phyloP scores from a whole-genome alignment of 352 stramenopile species.

The Pythium chondricola region DNA sequence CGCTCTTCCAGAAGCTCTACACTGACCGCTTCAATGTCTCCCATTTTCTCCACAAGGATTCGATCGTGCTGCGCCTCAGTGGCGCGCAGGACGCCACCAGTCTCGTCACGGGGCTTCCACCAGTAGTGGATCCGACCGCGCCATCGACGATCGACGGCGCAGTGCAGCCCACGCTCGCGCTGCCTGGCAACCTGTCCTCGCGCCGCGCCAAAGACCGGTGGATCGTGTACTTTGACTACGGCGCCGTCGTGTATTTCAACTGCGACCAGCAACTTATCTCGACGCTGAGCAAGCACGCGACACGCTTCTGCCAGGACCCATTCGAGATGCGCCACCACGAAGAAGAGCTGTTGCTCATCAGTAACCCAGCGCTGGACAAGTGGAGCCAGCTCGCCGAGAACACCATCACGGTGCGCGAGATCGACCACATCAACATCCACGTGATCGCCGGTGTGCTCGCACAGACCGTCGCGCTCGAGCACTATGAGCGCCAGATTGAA shows the following conservation, averaged over 20 bases:
- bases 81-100: conserved; percentile 27
- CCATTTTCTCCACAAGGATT: conserved; percentile 80
- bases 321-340: conserved; percentile 78
- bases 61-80: conserved; percentile 61
- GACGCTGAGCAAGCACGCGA: conserved; percentile 71
- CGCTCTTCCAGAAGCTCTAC: conserved; percentile 85
- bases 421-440: conserved; percentile 81
- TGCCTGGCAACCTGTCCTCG: conserved; percentile 52
- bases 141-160: not conserved
- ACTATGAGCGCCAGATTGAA: conserved; percentile 95
- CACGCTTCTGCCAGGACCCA: conserved; percentile 66
- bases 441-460: conserved; percentile 95
- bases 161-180: conserved; percentile 31
- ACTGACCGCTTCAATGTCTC: conserved; percentile 78
- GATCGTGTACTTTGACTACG: conserved; percentile 91
- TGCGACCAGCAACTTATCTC: conserved; percentile 72
- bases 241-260: conserved; percentile 91
- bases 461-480: conserved; percentile 94
- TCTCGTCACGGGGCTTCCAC: conserved; percentile 29
- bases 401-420: conserved; percentile 73
- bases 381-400: conserved; percentile 83
- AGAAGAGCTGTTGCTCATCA: conserved; percentile 68
- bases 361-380: conserved; percentile 58
- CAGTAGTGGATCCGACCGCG: conserved; percentile 14
- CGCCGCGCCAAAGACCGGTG: conserved; percentile 86